These are phyloP conservation scores for Pseudogymnoascus sp. DNA, from an alignment of 2,329 filamentous ascomycete genomes.

Conservation along the genomic window DNA sequence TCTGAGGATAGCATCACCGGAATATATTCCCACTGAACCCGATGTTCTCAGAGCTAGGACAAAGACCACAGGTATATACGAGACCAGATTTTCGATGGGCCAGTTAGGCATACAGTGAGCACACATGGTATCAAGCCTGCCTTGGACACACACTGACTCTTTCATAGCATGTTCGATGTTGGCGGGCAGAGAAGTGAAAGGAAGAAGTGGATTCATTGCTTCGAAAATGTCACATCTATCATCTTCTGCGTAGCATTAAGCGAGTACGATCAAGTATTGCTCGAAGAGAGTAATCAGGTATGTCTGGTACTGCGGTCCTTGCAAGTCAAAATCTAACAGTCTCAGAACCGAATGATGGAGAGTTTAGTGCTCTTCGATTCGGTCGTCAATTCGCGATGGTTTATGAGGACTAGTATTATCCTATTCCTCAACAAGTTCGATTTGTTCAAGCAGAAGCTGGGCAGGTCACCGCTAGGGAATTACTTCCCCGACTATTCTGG, in stretches of 20 bases:
- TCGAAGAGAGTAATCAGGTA: slow-evolving; percentile 97
- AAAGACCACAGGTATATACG: slow-evolving; percentile 98
- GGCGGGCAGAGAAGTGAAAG: slow-evolving; percentile 93
- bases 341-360: slow-evolving; percentile 98
- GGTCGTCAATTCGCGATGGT: slow-evolving; percentile 97
- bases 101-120: slow-evolving; percentile 96
- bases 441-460: slow-evolving; percentile 91
- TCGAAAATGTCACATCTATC: slow-evolving; percentile 98
- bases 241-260: slow-evolving; percentile 98
- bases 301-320: slow-evolving; percentile 21
- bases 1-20: slow-evolving; percentile 67
- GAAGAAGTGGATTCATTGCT: slow-evolving; percentile 99
- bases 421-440: slow-evolving; percentile 98
- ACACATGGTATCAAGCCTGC: background rate
- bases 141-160: slow-evolving; percentile 17
- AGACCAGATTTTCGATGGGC: slow-evolving; percentile 97
- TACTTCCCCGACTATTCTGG: slow-evolving; percentile 98
- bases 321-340: slow-evolving; percentile 15
- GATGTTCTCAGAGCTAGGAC: slow-evolving; percentile 93
- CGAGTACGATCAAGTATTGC: slow-evolving; percentile 93
- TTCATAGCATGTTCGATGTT: slow-evolving; percentile 90
- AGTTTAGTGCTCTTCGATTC: slow-evolving; percentile 93
- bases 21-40: slow-evolving; percentile 88
- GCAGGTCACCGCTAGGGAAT: slow-evolving; percentile 78
- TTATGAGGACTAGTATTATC: slow-evolving; percentile 98